Evolutionary conservation across 2,329 filamentous ascomycete genomes (phyloP), one percentile per base, ranked within the genome.

Genomic region (Fusarium falciforme): DNA sequence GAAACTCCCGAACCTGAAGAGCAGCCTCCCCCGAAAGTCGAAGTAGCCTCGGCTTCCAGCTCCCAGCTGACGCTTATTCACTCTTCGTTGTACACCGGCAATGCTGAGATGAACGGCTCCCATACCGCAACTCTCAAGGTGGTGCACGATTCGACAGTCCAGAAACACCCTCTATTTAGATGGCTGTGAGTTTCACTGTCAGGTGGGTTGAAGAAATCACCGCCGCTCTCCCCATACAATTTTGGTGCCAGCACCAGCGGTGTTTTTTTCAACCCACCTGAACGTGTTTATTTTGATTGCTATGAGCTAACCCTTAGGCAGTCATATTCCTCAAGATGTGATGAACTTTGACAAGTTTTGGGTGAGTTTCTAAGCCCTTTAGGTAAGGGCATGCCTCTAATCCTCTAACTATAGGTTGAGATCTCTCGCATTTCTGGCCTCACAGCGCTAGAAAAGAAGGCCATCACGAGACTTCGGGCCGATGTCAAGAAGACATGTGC

Each of bases 261-360:
- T 25, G 27, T 7, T 27, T 27, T 27, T 7, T 27, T 6, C 27
- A 8, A 27, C 27, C 27, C 27, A 25, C 25, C 25, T 27, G 27
- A 27, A 27, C 8, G 27, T 29, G 8, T 29, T 29, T 8, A 31
- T 31, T 4, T 20, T 17, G 9, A 25, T 22, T 11, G 8, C 20
- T n/a, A 16, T 29, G 16, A 38, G n/a, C 74, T 82, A 36, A 80
- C 12, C 5, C 3, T 14, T 29, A 5, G 11, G 4, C 14, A 84
- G 82, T 2, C 82, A 86, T 68, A 67, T 85, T 22, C 79, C 79
- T 2, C 84, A 86, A 66, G 75, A 80, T 3, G 78, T 82, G 6
- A 82, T 86, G 82, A 84, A 82, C 64, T 83, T 86, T 70, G 83
- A 86, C 11, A 81, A 83, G 4, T 81, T 86, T 25, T 84, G 83